phyloP scores from a whole-genome alignment of 75 land plant genomes.

The Gnetum montanum region DNA sequence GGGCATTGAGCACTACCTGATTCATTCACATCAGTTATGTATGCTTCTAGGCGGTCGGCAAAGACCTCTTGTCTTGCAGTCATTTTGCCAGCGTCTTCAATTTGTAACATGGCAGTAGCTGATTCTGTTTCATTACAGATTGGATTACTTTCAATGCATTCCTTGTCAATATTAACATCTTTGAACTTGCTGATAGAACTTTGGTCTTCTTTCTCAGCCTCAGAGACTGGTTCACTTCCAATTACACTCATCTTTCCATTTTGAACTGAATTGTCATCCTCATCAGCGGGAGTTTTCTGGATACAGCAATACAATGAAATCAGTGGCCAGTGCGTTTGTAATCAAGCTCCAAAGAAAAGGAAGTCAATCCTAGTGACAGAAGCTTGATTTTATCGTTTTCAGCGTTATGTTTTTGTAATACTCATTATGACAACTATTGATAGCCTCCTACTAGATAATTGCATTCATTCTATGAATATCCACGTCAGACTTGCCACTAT shows the following conservation, averaged over 20 bases:
- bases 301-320: not conserved
- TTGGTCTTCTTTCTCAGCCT: slow-evolving; percentile 5
- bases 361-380: not conserved
- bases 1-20: no score
- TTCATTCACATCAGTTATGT: not conserved
- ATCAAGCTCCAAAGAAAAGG: not conserved
- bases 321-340: not conserved
- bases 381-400: not conserved
- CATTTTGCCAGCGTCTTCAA: not conserved
- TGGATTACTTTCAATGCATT: not conserved
- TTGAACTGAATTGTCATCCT: not conserved
- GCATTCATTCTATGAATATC: not conserved
- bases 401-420: not conserved
- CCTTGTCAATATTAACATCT: not conserved
- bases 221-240: not conserved
- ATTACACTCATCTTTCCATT: not conserved
- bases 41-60: not conserved
- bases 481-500: not conserved
- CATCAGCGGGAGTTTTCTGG: slow-evolving; percentile 4
- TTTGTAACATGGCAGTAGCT: not conserved
- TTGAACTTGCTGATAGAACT: not conserved
- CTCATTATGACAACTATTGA: no score
- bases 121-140: not conserved
- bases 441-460: no score
- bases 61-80: not conserved